These are phyloP conservation scores for Arbutus unedo DNA, from an alignment of 148 eudicot species.

Conservation along the genomic window DNA sequence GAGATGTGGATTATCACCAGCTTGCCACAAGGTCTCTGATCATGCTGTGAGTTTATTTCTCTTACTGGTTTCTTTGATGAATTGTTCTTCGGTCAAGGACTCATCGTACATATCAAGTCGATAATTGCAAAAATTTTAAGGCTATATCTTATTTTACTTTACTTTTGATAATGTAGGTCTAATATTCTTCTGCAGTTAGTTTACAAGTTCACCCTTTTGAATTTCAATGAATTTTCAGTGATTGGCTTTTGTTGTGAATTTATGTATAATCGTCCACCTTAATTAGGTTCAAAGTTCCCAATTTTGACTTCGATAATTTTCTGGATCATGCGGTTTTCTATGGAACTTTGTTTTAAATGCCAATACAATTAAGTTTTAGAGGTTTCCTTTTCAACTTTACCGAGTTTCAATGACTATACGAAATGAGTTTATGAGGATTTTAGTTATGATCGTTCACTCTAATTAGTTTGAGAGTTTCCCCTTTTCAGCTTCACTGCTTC, in stretches of 20 bases:
- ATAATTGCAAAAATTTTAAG: not conserved
- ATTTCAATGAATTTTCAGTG: not conserved
- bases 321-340: not conserved
- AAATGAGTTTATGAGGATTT: not conserved
- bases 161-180: not conserved
- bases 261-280: not conserved
- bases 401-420: not conserved
- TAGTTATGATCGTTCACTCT: not conserved
- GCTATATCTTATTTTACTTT: not conserved
- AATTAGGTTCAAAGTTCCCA: not conserved
- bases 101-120: not conserved
- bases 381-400: not conserved
- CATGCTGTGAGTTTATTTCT: slow-evolving; percentile 42
- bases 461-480: not conserved
- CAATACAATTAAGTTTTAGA: not conserved
- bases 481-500: slow-evolving; percentile 16
- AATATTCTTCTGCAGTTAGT: not conserved
- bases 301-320: not conserved
- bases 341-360: not conserved
- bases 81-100: not conserved
- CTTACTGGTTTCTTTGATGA: not conserved
- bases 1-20: slow-evolving; percentile 25
- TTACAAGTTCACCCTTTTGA: not conserved
- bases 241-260: not conserved
- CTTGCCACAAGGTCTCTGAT: not conserved